Evolutionary conservation across 495 filamentous ascomycete species (phyloP).

Genomic region (Penicillium lividum): DNA sequence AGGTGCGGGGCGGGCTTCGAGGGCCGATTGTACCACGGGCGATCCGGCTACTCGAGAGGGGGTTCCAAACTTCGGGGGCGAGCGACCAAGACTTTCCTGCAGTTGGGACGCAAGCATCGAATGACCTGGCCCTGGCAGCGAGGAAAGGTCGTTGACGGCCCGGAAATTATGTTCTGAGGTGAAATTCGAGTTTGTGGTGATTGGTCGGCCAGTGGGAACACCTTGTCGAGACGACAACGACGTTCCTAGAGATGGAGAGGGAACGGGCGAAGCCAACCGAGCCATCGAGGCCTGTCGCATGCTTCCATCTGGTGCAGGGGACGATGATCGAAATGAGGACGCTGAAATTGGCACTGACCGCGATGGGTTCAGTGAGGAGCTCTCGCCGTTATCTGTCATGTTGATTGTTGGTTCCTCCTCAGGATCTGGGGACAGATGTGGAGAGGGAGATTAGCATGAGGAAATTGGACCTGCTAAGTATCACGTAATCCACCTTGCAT

Average conservation of each 20-base stretch:
- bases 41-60: constrained; percentile 58
- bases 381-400: constrained; percentile 46
- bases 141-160: constrained; percentile 40
- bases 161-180: constrained; percentile 36
- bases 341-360: constrained; percentile 42
- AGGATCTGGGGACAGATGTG: constrained; percentile 10
- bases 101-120: constrained; percentile 77
- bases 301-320: constrained; percentile 47
- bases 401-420: constrained; percentile 9
- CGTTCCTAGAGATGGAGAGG: constrained; percentile 45
- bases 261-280: constrained; percentile 69
- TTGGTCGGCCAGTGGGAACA: constrained; percentile 31
- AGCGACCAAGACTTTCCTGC: constrained; percentile 60
- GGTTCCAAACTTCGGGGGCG: constrained; percentile 50
- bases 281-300: constrained; percentile 66
- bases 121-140: constrained; percentile 64
- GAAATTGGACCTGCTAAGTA: not conserved
- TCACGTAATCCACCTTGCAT: constrained; percentile 1
- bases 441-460: constrained; percentile 12
- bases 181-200: constrained; percentile 19
- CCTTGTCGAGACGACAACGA: constrained; percentile 49
- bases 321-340: constrained; percentile 38
- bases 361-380: constrained; percentile 34
- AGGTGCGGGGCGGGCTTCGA: constrained; percentile 48
- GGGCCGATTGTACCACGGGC: constrained; percentile 47